Percentiles rank a stretch among this genome's conserved stretches.
phyloP scores from a whole-genome alignment of 805 yeast species.

The Teunomyces lycoperdinae region DNA sequence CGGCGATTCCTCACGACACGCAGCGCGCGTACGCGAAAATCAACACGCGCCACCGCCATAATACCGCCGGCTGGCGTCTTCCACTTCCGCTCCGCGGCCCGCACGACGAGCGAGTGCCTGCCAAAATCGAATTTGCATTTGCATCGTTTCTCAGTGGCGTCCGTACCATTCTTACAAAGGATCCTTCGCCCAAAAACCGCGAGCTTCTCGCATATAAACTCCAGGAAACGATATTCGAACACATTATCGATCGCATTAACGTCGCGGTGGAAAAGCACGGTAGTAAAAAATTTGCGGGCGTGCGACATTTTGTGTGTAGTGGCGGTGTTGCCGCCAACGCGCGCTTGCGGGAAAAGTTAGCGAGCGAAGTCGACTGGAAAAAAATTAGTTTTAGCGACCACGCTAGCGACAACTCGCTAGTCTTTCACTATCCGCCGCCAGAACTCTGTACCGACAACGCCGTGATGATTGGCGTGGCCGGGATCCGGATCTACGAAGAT shows the following conservation, averaged over 20 bases:
- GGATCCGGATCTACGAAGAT: slow-evolving; percentile 75
- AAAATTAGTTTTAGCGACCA: slow-evolving; percentile 2
- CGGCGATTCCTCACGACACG: slow-evolving; percentile 28
- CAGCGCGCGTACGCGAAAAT: slow-evolving; percentile 17
- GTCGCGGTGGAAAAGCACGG: slow-evolving; percentile 44
- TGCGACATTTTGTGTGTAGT: slow-evolving; percentile 67
- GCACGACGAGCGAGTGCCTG: slow-evolving; percentile 26
- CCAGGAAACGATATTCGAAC: slow-evolving; percentile 69
- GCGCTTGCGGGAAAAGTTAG: slow-evolving; percentile 49
- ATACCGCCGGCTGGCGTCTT: slow-evolving; percentile 24
- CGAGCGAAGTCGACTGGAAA: slow-evolving; percentile 17
- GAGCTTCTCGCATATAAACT: slow-evolving; percentile 54
- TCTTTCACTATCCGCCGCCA: slow-evolving; percentile 65
- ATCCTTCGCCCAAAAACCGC: slow-evolving; percentile 38
- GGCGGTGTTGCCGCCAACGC: slow-evolving; percentile 93
- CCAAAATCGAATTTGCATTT: slow-evolving; percentile 57
- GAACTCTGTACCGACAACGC: slow-evolving; percentile 91
- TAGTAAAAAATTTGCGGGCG: slow-evolving; percentile 40
- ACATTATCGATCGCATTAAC: slow-evolving; percentile 62
- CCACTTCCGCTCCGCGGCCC: slow-evolving; percentile 33
- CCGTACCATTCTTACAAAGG: slow-evolving; percentile 26
- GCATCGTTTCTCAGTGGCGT: slow-evolving; percentile 68
- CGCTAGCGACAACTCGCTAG: slow-evolving; percentile 7
- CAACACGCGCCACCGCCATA: slow-evolving; percentile 17
- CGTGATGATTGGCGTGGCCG: slow-evolving; percentile 97